These are phyloP conservation scores for Aspergillus versicolor DNA, from an alignment of 2,329 filamentous ascomycete genomes.

Conservation along the genomic window DNA sequence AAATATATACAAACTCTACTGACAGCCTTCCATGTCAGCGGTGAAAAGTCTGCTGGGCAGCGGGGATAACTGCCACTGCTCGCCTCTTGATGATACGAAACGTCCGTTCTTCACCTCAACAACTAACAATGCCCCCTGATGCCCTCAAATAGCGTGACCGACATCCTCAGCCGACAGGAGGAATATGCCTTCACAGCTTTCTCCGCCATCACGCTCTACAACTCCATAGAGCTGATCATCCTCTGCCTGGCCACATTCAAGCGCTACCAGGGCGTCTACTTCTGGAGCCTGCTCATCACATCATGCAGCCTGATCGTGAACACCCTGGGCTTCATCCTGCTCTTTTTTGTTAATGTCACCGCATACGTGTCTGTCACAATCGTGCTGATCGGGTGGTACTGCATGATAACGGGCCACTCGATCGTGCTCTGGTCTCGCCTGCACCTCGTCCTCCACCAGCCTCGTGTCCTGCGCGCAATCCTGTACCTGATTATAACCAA, in stretches of 20 bases:
- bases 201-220: conserved; percentile 44
- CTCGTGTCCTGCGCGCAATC: conserved; percentile 31
- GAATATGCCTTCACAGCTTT: conserved; percentile 36
- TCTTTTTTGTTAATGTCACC: conserved; percentile 32
- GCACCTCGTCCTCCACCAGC: conserved; percentile 39
- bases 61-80: too few species aligned
- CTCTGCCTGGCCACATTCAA: conserved; percentile 46
- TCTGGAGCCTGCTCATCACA: conserved; percentile 44
- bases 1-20: too few species aligned
- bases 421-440: conserved; percentile 48
- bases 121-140: not conserved
- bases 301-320: conserved; percentile 39
- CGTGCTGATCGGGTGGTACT: conserved; percentile 40
- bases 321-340: conserved; percentile 42
- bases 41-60: too few species aligned
- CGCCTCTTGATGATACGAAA: too few species aligned
- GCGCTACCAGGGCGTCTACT: conserved; percentile 43
- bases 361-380: conserved; percentile 34
- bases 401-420: conserved; percentile 45
- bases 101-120: too few species aligned
- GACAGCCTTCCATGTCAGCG: too few species aligned
- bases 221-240: conserved; percentile 45
- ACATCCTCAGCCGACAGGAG: not conserved
- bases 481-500: conserved; percentile 43
- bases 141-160: not conserved